phyloP scores from a whole-genome alignment of 2,329 filamentous ascomycete genomes.

The Penicillium sp. region DNA sequence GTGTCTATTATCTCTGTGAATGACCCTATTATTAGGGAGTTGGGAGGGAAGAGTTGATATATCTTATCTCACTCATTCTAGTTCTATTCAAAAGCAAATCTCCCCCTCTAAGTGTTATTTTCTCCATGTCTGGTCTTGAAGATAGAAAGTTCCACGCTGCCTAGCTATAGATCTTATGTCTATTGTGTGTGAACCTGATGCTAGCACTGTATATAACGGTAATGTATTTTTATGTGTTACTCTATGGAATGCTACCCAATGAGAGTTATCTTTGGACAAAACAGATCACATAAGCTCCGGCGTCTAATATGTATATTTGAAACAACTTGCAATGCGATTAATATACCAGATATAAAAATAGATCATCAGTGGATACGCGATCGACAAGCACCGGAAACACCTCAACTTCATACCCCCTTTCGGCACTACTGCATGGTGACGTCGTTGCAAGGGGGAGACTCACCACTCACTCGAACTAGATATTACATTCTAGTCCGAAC shows the following conservation, averaged over 20 bases:
- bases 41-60: constrained; percentile 28
- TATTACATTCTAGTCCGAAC: neutral
- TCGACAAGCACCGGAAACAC: constrained; percentile 12
- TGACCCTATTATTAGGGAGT: constrained; percentile 55
- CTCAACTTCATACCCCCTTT: neutral
- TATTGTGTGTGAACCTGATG: too few relatives aligned
- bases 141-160: neutral
- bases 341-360: neutral
- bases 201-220: neutral
- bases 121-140: neutral
- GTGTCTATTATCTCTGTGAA: constrained; percentile 61
- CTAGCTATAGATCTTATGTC: neutral
- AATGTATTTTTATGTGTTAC: neutral
- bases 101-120: neutral
- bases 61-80: neutral
- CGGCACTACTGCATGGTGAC: constrained; percentile 9
- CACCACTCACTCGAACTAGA: neutral
- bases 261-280: neutral
- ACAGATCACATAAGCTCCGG: neutral
- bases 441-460: constrained; percentile 1
- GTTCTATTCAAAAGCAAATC: too few relatives aligned
- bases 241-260: neutral
- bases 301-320: neutral
- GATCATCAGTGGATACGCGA: constrained; percentile 15
- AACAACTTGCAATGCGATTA: neutral